phyloP scores from a whole-genome alignment of 768 basidiomycete genomes.

The Russula olivacea region DNA sequence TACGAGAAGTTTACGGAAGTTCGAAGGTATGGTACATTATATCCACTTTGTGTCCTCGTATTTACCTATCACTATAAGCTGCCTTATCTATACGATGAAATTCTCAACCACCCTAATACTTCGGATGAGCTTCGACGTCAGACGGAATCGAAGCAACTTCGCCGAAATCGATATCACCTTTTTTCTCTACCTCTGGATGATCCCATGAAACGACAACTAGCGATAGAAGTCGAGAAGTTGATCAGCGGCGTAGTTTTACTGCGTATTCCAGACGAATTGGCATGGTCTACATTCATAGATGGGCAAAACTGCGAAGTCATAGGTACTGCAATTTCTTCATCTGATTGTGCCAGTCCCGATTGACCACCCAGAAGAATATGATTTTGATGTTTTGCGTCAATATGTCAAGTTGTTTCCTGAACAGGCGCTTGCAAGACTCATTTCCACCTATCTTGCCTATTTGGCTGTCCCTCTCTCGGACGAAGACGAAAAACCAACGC shows the following conservation, averaged over 20 bases:
- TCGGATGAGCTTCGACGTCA: constrained; percentile 71
- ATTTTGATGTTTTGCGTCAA: constrained; percentile 46
- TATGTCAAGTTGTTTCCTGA: constrained; percentile 63
- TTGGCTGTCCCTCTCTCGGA: constrained; percentile 42
- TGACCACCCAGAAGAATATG: constrained; percentile 50
- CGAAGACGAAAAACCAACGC: constrained; percentile 32
- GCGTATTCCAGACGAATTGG: constrained; percentile 67
- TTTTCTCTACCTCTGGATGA: constrained; percentile 45
- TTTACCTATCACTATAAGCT: constrained; percentile 41
- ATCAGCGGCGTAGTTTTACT: constrained; percentile 73
- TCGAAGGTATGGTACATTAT: constrained; percentile 57
- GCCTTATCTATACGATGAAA: constrained; percentile 64
- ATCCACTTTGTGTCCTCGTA: not conserved
- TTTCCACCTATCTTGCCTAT: constrained; percentile 66
- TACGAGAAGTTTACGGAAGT: constrained; percentile 51
- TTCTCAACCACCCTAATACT: constrained; percentile 77
- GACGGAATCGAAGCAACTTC: constrained; percentile 71
- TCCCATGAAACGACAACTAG: constrained; percentile 41
- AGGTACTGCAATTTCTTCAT: constrained; percentile 39
- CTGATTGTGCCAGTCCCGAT: constrained; percentile 9
- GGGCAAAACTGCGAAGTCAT: constrained; percentile 59
- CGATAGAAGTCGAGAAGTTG: constrained; percentile 64
- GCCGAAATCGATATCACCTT: constrained; percentile 57
- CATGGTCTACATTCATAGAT: constrained; percentile 78
- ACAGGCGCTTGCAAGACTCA: constrained; percentile 47